Percentiles rank a stretch among this genome's conserved stretches.
phyloP scores from a whole-genome alignment of 2,329 filamentous ascomycete genomes.

The Colletotrichum endophyticum region DNA sequence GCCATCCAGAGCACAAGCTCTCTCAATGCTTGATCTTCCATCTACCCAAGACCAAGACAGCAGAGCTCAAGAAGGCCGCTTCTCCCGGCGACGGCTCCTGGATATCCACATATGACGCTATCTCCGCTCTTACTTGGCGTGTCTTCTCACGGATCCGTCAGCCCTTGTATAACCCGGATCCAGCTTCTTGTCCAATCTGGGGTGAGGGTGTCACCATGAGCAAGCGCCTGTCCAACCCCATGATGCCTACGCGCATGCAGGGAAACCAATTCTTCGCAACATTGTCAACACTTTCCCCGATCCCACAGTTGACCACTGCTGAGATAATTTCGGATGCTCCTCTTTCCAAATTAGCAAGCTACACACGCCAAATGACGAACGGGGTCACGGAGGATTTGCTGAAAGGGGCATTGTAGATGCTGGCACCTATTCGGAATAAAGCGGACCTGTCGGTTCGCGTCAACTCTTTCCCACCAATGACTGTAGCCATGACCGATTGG shows the following conservation, averaged over 20 bases:
- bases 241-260: constrained; percentile 35
- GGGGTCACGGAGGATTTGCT: constrained; percentile 35
- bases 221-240: constrained; percentile 35
- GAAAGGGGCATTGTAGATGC: constrained; percentile 28
- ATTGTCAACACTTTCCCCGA: constrained; percentile 26
- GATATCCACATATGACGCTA: constrained; percentile 51
- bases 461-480: constrained; percentile 39
- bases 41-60: constrained; percentile 46
- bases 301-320: constrained; percentile 31
- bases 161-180: constrained; percentile 35
- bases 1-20: constrained; percentile 32
- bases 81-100: constrained; percentile 36
- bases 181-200: constrained; percentile 33
- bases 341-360: constrained; percentile 36
- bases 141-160: constrained; percentile 38
- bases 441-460: constrained; percentile 33
- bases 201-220: constrained; percentile 44
- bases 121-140: constrained; percentile 45
- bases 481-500: constrained; percentile 38
- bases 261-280: constrained; percentile 37
- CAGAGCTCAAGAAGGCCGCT: constrained; percentile 40
- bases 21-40: constrained; percentile 42
- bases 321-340: constrained; percentile 40
- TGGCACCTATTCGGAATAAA: constrained; percentile 42
- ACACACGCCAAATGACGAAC: constrained; percentile 41